Evolutionary conservation across 495 filamentous ascomycete species (phyloP).

Genomic region (Immersiella caudata): DNA sequence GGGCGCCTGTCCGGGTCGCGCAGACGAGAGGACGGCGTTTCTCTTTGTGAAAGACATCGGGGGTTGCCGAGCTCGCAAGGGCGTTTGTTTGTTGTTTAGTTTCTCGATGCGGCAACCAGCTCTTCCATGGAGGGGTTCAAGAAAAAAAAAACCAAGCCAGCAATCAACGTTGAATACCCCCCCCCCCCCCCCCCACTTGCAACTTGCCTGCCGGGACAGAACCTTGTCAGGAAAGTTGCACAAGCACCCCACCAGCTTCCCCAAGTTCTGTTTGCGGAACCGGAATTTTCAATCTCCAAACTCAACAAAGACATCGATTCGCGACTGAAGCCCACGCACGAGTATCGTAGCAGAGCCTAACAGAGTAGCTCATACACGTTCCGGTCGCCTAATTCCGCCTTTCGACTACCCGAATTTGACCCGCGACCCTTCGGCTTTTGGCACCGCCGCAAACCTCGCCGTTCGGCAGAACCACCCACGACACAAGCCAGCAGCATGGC

Average conservation of each 20-base stretch:
- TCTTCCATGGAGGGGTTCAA: slow-evolving; percentile 13
- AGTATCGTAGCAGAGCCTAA: not conserved
- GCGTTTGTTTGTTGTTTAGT: not conserved
- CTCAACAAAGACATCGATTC: not conserved
- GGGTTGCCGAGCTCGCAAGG: slow-evolving; percentile 9
- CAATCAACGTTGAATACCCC: not conserved
- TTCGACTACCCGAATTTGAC: not conserved
- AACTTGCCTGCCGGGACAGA: slow-evolving; percentile 19
- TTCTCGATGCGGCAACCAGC: not conserved
- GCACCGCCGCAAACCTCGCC: not conserved
- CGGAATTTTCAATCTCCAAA: slow-evolving; percentile 19
- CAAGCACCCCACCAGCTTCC: slow-evolving; percentile 20
- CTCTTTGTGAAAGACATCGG: slow-evolving; percentile 89
- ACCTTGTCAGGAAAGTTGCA: not conserved
- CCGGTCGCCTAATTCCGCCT: not conserved
- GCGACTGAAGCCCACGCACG: not conserved
- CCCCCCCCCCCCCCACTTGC: slow-evolving; percentile 1
- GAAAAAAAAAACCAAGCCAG: not conserved
- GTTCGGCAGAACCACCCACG: not conserved
- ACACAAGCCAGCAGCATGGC: slow-evolving; percentile 47
- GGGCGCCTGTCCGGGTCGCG: slow-evolving; percentile 32
- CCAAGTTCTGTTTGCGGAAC: slow-evolving; percentile 22
- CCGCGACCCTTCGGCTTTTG: not conserved
- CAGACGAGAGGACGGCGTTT: slow-evolving; percentile 67
- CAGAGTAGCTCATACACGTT: not conserved